Conservation (phyloP, 805 yeast species). For the Cyberlindnera mycetangii region DNA sequence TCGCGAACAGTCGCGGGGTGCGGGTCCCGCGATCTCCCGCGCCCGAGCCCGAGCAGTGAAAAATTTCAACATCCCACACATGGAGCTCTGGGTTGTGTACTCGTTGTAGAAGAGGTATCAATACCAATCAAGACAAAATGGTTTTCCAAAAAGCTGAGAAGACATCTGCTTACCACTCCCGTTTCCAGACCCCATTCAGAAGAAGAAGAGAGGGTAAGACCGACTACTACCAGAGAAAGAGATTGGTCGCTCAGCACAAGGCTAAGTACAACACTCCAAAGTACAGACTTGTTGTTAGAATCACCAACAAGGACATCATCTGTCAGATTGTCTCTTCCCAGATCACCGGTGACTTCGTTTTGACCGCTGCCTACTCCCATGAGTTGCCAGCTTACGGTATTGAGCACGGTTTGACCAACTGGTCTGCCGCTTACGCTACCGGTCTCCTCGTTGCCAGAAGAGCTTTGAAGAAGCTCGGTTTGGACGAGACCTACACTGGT, state of each 20-base stretch:
- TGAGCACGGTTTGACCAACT: slow-evolving; percentile 98
- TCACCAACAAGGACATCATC: slow-evolving; percentile 99
- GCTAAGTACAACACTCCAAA: slow-evolving; percentile 99
- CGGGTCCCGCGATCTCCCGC: too few species aligned
- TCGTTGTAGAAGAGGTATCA: too few species aligned
- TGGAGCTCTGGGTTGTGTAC: neutral
- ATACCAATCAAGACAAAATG: slow-evolving; percentile 46
- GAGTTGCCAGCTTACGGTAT: slow-evolving; percentile 98
- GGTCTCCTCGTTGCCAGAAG: slow-evolving; percentile 99
- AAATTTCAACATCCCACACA: slow-evolving; percentile 6
- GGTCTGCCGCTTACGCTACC: slow-evolving; percentile 99
- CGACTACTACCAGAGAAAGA: slow-evolving; percentile 99
- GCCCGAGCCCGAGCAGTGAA: slow-evolving; percentile 5
- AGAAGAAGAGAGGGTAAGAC: slow-evolving; percentile 99
- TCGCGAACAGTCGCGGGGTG: too few species aligned
- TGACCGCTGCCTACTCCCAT: slow-evolving; percentile 98
- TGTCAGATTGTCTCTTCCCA: slow-evolving; percentile 96
- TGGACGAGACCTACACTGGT: slow-evolving; percentile 97
- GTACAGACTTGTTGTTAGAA: slow-evolving; percentile 99
- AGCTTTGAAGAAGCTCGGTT: slow-evolving; percentile 94
- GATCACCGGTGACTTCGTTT: slow-evolving; percentile 93
- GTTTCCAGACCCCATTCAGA: slow-evolving; percentile 99
- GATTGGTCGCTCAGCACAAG: slow-evolving; percentile 99
- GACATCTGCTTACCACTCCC: slow-evolving; percentile 94
- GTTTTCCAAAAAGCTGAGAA: slow-evolving; percentile 66